Base-by-base conservation (phyloP, 805 yeast genomes). In the Ogataea salicorniae region DNA sequence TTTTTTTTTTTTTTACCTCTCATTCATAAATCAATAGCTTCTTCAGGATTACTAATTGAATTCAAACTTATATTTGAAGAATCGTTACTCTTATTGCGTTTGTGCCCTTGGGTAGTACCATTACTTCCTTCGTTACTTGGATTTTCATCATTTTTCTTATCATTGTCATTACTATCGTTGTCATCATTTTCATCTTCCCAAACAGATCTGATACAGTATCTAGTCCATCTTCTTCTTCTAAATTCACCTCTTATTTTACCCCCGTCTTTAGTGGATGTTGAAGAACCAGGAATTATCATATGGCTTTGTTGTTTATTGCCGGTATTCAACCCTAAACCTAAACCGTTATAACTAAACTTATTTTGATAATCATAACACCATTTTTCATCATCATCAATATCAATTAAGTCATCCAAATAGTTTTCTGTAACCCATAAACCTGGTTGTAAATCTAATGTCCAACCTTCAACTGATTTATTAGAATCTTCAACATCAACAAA, bases 281-380 rank as follows among this genome's bases (percentile, higher is more conserved):
- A 26, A 26, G 31, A 26, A 26, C 31, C 11, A 26, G 31, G 31
- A 26, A 26, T 7, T 9, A 26, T 26, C 11, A 26, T 26, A 26
- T 26, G 31, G 31, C 31, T 26, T 26, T 26, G 31, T 8, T 26
- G 31, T 26, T 26, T 26, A 26, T 9, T 26, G 31, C 31, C 11
- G 3, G 31, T 26, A 11, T 26, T 26, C 11, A 37, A 17, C 17
- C 43, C 53, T 26, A 59, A 47, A n/a, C 58, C 64, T 22, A 53
- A 48, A 31, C 58, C 66, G 34, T 50, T 59, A 37, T 54, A 61
- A 23, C 52, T 54, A 18, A 51, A 54, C 48, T 48, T 51, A 17
- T 49, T 45, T 8, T 62, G 61, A 36, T 64, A 60, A 62, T 88
- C 96, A 62, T 88, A 88, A 17, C 87, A 92, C 96, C 96, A 88